Evolutionary conservation across 331 rosid species (phyloP).

Genomic region (Rosa hybrid): DNA sequence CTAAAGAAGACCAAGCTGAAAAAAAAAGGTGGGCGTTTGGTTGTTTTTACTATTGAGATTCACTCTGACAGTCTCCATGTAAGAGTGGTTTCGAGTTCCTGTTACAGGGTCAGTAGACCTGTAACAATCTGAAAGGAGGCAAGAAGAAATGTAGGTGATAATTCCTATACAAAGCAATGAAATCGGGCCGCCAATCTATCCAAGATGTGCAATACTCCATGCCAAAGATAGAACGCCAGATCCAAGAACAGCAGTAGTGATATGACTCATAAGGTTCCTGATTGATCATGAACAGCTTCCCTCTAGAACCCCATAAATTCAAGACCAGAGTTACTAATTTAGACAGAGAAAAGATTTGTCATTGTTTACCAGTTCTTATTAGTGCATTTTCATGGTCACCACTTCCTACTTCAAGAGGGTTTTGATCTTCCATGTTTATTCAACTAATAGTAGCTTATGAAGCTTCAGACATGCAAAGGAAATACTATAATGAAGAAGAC

Average conservation of each 20-base stretch:
- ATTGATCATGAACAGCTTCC: constrained; percentile 3
- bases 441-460: constrained; percentile 1
- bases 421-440: constrained; percentile 21
- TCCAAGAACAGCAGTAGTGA: constrained; percentile 77
- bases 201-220: constrained; percentile 70
- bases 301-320: background rate
- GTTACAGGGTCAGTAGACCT: constrained; percentile 61
- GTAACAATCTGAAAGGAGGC: constrained; percentile 64
- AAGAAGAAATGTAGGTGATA: constrained; percentile 59
- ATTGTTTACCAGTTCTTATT: constrained; percentile 27
- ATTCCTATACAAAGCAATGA: constrained; percentile 51
- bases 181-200: constrained; percentile 76
- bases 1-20: constrained; percentile 7
- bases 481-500: background rate
- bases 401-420: constrained; percentile 21
- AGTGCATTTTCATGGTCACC: constrained; percentile 30
- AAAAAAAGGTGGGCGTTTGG: background rate
- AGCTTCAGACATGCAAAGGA: background rate
- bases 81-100: constrained; percentile 63
- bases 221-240: constrained; percentile 72
- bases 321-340: background rate
- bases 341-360: background rate
- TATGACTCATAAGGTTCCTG: constrained; percentile 55
- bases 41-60: constrained; percentile 49
- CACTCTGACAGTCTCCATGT: constrained; percentile 63